Evolutionary conservation across 768 basidiomycete species (phyloP).

Genomic region (Pulveroboletus sp.): DNA sequence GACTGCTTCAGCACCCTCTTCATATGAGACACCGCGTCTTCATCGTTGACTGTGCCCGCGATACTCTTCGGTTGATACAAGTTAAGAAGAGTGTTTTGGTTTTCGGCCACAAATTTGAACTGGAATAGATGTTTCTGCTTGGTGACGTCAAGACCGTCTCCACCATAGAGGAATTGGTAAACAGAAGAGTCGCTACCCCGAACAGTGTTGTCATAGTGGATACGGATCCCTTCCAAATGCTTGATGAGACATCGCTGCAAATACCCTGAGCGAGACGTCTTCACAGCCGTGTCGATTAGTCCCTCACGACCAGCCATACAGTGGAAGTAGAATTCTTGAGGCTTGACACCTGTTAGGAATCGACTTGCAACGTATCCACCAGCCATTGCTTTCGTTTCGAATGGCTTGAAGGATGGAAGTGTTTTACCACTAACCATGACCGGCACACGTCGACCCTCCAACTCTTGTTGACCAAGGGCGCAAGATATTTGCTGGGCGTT

Average conservation of each 20-base stretch:
- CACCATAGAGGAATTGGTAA: conserved; percentile 96
- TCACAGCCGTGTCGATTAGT: conserved; percentile 98
- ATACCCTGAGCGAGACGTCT: conserved; percentile 97
- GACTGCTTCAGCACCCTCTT: conserved; percentile 84
- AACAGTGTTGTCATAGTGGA: conserved; percentile 98
- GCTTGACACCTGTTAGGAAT: conserved; percentile 96
- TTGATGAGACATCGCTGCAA: conserved; percentile 98
- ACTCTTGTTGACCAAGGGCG: conserved; percentile 92
- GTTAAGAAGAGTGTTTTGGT: conserved; percentile 74
- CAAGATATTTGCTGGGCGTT: conserved; percentile 99
- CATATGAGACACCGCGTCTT: conserved; percentile 73
- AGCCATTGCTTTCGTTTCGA: conserved; percentile 97
- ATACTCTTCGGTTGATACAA: conserved; percentile 62
- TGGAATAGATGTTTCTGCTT: conserved; percentile 93
- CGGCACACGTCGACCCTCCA: conserved; percentile 97
- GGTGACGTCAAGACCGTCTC: conserved; percentile 93
- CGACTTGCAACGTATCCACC: conserved; percentile 98
- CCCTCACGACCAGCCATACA: conserved; percentile 99
- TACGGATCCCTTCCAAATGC: conserved; percentile 92
- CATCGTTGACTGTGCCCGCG: conserved; percentile 55
- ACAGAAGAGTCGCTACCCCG: conserved; percentile 91
- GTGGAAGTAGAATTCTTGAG: conserved; percentile 99
- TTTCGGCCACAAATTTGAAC: conserved; percentile 90
- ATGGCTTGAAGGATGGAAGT: conserved; percentile 91
- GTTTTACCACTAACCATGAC: conserved; percentile 99